Conservation (phyloP, 179 eudicot species). For the Actinidia arguta region DNA sequence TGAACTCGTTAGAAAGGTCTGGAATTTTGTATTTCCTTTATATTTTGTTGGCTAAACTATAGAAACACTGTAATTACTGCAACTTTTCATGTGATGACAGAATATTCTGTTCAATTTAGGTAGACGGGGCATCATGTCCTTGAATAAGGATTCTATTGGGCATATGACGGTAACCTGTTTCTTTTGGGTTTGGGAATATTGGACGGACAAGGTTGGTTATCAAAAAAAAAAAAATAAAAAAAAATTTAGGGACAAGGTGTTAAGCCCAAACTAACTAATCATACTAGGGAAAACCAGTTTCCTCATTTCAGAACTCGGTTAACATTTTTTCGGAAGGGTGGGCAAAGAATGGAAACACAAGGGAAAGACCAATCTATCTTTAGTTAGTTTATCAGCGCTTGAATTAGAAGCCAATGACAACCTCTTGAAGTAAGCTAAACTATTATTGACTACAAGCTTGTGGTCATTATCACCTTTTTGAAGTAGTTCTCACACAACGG, state of each 20-base stretch:
- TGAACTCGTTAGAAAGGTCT: constrained; percentile 5
- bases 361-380: not conserved
- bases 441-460: constrained; percentile 2
- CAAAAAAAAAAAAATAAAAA: not conserved
- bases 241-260: not conserved
- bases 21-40: not conserved
- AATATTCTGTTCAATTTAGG: not conserved
- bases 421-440: not conserved
- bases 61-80: not conserved
- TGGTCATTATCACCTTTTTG: not conserved
- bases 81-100: not conserved
- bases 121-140: not conserved
- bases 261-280: not conserved
- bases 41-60: constrained; percentile 5
- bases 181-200: not conserved
- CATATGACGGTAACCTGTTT: not conserved
- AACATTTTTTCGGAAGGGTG: not conserved
- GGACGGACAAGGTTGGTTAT: not conserved
- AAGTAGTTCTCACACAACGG: not conserved
- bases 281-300: constrained; percentile 1
- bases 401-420: too few species aligned
- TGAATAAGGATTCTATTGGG: not conserved
- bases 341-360: not conserved
- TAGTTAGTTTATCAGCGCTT: not conserved
- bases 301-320: not conserved